phyloP scores from a whole-genome alignment of 441 rosid species.

The Cnidoscolus chayamansa region DNA sequence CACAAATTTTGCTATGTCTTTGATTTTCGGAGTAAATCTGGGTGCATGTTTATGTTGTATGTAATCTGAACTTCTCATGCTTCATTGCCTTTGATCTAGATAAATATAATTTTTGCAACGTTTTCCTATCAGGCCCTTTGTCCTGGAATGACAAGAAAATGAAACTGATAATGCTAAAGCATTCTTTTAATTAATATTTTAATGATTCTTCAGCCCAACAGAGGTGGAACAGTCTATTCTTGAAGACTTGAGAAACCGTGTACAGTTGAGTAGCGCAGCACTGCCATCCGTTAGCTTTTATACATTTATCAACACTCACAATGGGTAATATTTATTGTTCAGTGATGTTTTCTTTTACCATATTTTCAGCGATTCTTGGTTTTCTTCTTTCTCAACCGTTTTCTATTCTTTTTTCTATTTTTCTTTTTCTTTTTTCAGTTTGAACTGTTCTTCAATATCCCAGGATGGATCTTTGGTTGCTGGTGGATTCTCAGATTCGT shows the following conservation, averaged over 20 bases:
- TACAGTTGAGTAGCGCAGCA: slow-evolving; percentile 74
- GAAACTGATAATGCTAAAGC: slow-evolving; percentile 9
- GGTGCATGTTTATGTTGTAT: not conserved
- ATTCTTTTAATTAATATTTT: slow-evolving; percentile 7
- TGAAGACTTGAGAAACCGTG: slow-evolving; percentile 92
- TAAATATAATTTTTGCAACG: not conserved
- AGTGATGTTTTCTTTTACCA: slow-evolving; percentile 5
- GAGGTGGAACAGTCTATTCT: slow-evolving; percentile 91
- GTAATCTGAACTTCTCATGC: not conserved
- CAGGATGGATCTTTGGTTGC: slow-evolving; percentile 98
- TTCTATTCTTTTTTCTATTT: slow-evolving; percentile 12
- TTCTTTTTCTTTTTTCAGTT: slow-evolving; percentile 32
- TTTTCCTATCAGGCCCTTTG: slow-evolving; percentile 1
- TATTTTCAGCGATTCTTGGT: slow-evolving; percentile 13
- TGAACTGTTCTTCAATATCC: slow-evolving; percentile 84
- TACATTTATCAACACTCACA: slow-evolving; percentile 87
- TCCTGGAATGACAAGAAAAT: not conserved
- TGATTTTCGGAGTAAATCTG: not conserved
- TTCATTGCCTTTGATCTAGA: not conserved
- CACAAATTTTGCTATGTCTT: not conserved
- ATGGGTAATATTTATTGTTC: slow-evolving; percentile 52
- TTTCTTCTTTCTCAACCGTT: slow-evolving; percentile 6
- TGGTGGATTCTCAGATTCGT: slow-evolving; percentile 97
- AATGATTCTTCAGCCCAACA: slow-evolving; percentile 50
- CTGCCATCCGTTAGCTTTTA: slow-evolving; percentile 94